phyloP scores from a whole-genome alignment of 225 moss, liverwort and hornwort species.

The Pseudoscleropodium purum region DNA sequence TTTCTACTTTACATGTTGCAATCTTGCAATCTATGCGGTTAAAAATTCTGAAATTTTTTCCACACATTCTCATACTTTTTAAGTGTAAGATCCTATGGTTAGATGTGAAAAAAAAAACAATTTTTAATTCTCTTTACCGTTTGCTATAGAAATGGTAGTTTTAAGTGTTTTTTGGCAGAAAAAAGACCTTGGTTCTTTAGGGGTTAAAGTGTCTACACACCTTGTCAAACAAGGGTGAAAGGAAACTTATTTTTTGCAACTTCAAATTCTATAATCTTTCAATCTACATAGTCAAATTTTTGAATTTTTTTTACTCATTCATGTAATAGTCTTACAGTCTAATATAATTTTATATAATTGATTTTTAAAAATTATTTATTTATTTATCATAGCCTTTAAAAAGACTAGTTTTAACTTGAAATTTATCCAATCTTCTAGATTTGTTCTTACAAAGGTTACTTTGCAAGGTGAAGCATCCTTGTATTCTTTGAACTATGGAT shows the following conservation, averaged over 20 bases:
- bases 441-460: neutral
- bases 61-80: too few relatives aligned
- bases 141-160: too few relatives aligned
- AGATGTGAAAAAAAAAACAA: too few relatives aligned
- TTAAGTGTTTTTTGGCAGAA: too few relatives aligned
- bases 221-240: neutral
- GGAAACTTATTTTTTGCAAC: neutral
- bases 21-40: too few relatives aligned
- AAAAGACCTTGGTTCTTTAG: too few relatives aligned
- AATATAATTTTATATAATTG: neutral
- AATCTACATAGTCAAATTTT: neutral
- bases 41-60: too few relatives aligned
- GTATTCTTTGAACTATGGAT: neutral
- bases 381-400: neutral
- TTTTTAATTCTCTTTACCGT: too few relatives aligned
- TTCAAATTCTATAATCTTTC: neutral
- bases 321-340: neutral
- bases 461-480: neutral
- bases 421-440: accelerated
- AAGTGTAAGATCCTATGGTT: too few relatives aligned
- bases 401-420: accelerated
- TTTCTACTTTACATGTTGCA: too few relatives aligned
- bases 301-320: neutral
- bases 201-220: too few relatives aligned
- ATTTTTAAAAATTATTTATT: neutral